Base-by-base conservation (phyloP, 2,329 filamentous ascomycete genomes). In the Sporothrix luriei region DNA sequence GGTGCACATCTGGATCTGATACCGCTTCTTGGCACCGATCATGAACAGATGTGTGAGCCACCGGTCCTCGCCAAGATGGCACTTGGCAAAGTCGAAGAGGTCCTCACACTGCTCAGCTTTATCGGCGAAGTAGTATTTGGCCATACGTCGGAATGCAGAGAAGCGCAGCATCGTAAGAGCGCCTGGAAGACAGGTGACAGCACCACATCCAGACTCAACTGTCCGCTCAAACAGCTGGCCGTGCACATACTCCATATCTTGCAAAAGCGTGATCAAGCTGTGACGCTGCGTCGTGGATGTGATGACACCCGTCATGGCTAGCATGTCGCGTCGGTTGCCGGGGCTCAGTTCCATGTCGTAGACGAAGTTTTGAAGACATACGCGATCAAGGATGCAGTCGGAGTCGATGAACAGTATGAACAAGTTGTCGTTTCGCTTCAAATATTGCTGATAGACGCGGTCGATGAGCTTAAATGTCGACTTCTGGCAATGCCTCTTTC, bases 1-100 rank as follows among this genome's bases (percentile, higher is more conserved):
- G 0, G 94, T 97, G 79, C 95, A 97, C 90, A 98, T 94, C 80
- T 97, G 93, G 72, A 98, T 97, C 80, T 98, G 95, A 79, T 97
- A 96, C 52, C 92, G 87, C 78, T 96, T 89, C 81, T 93, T 92
- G 57, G 94, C 94, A 29, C 93, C 94, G 76, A 98, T 95, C 95
- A 99, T 99, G 84, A 99, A 97, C 70, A 99, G 85, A 82, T 99
- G 95, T 0, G 94, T 99, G 69, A 98, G 85, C 94, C 94, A 98
- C 73, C 94, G 87, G 80, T 99, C 95, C 79, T 98, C 95, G 51
- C 95, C 95, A 55, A 98, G 81, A 80, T 98, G 94, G 76, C 92
- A 94, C 81, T 98, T 98, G 69, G 92, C 93, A 77, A 94, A 98
- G 78, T 99, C 94, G 77, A 99, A 99, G 14, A 98, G 84, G 78